Conservation (phyloP, 2,329 filamentous ascomycete species). For the Fusarium duplospermum region DNA sequence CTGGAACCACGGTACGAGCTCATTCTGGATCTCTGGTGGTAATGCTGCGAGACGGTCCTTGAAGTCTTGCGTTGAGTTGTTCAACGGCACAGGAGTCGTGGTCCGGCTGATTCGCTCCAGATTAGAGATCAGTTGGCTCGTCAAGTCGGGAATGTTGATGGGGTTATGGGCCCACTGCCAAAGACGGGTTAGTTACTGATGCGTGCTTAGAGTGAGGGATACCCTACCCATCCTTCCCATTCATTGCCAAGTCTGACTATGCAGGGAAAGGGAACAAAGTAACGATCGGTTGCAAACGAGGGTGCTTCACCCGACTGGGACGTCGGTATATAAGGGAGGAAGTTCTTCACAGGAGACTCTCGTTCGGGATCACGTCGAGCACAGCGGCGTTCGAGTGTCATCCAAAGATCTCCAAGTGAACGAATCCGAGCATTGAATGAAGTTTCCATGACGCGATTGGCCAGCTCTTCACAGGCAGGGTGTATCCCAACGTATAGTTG, state of each 20-base stretch:
- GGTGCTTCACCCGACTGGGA: background rate
- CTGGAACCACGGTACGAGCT: background rate
- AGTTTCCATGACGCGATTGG: background rate
- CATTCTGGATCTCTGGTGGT: background rate
- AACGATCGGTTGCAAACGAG: background rate
- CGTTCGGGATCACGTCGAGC: background rate
- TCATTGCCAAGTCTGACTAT: background rate
- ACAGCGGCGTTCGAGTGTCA: background rate
- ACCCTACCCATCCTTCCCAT: background rate
- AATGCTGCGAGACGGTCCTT: background rate
- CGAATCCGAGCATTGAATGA: background rate
- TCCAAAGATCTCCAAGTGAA: background rate
- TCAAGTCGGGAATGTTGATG: background rate
- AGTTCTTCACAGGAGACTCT: background rate
- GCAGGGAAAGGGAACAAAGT: background rate
- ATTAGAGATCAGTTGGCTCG: background rate
- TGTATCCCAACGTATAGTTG: background rate
- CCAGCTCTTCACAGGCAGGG: background rate
- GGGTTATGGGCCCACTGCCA: slow-evolving; percentile 8
- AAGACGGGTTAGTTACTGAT: background rate
- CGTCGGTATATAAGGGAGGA: background rate
- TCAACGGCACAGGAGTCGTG: background rate
- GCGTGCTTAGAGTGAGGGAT: background rate
- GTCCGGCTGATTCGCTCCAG: background rate
- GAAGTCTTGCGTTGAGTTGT: background rate